Conservation (phyloP, 2,329 filamentous ascomycete genomes). For the Aspergillus ochraceoroseus region DNA sequence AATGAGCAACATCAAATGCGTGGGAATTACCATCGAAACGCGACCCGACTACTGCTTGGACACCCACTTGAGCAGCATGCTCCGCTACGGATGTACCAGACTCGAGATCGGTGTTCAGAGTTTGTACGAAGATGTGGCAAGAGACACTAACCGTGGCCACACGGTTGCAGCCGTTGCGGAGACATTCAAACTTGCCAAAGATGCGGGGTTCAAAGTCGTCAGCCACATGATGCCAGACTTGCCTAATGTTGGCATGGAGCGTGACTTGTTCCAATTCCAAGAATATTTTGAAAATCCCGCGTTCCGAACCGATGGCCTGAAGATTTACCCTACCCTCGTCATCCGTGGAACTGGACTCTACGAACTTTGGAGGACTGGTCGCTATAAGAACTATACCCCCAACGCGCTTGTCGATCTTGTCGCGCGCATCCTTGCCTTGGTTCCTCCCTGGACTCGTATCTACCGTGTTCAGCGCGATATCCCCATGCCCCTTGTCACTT, state of each 20-base stretch:
- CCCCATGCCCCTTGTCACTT: slow-evolving; percentile 99
- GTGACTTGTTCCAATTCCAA: slow-evolving; percentile 91
- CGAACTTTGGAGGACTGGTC: slow-evolving; percentile 92
- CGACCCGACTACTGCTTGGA: slow-evolving; percentile 94
- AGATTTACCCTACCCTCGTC: slow-evolving; percentile 96
- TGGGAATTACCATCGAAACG: slow-evolving; percentile 97
- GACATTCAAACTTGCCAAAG: slow-evolving; percentile 95
- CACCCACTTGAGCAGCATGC: slow-evolving; percentile 91
- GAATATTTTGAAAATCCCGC: slow-evolving; percentile 97
- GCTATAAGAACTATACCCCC: slow-evolving; percentile 98
- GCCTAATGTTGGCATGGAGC: slow-evolving; percentile 97
- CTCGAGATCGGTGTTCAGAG: slow-evolving; percentile 95
- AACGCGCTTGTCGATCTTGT: slow-evolving; percentile 95
- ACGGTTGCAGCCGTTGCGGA: slow-evolving; percentile 93
- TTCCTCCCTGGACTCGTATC: slow-evolving; percentile 96
- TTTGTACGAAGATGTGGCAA: slow-evolving; percentile 95
- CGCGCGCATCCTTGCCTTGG: slow-evolving; percentile 87
- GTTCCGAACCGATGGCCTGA: slow-evolving; percentile 92
- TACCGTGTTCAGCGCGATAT: slow-evolving; percentile 98
- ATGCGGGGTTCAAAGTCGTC: slow-evolving; percentile 97
- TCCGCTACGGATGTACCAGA: slow-evolving; percentile 94
- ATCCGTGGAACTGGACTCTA: slow-evolving; percentile 95
- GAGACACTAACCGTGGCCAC: slow-evolving; percentile 94
- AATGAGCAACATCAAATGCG: slow-evolving; percentile 96
- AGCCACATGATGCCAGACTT: slow-evolving; percentile 99